Evolutionary conservation across 148 eudicot species (phyloP).

Genomic region (Mesembryanthemum crystallinum): DNA sequence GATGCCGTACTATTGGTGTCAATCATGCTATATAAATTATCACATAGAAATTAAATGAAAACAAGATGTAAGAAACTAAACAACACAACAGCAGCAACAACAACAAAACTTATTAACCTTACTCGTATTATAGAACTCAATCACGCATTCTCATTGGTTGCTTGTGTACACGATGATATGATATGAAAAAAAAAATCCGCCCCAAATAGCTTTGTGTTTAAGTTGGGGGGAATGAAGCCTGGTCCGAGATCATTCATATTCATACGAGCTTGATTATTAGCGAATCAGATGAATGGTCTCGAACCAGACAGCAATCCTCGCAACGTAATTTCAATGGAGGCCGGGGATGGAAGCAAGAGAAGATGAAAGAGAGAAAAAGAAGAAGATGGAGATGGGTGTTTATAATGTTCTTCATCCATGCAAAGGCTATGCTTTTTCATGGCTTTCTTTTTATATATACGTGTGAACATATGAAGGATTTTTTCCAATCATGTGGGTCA

Average conservation of each 20-base stretch:
- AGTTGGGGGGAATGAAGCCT: conserved; percentile 99
- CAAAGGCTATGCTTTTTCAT: not conserved
- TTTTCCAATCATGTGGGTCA: conserved; percentile 26
- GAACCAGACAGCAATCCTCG: conserved; percentile 82
- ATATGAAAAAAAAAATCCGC: not conserved
- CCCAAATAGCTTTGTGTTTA: not conserved
- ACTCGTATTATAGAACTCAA: too few species aligned
- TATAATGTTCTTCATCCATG: not conserved
- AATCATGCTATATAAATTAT: too few species aligned
- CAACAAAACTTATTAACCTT: too few species aligned
- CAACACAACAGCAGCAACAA: too few species aligned
- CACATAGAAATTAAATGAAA: too few species aligned
- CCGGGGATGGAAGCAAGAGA: not conserved
- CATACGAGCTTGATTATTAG: not conserved
- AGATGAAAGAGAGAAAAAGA: not conserved
- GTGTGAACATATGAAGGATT: conserved; percentile 19
- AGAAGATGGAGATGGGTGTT: not conserved
- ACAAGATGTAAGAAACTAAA: too few species aligned
- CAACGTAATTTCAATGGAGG: conserved; percentile 27
- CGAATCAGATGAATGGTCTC: conserved; percentile 39
- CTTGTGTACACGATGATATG: not conserved
- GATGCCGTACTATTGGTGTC: too few species aligned
- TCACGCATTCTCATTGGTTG: too few species aligned
- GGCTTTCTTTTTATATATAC: not conserved
- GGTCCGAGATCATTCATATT: conserved; percentile 73